A percentile compares a stretch with the other conserved stretches of the same genome.
These are phyloP conservation scores for Cyphellophora attinorum DNA, from an alignment of 2,329 filamentous ascomycete species.

Conservation along the genomic window DNA sequence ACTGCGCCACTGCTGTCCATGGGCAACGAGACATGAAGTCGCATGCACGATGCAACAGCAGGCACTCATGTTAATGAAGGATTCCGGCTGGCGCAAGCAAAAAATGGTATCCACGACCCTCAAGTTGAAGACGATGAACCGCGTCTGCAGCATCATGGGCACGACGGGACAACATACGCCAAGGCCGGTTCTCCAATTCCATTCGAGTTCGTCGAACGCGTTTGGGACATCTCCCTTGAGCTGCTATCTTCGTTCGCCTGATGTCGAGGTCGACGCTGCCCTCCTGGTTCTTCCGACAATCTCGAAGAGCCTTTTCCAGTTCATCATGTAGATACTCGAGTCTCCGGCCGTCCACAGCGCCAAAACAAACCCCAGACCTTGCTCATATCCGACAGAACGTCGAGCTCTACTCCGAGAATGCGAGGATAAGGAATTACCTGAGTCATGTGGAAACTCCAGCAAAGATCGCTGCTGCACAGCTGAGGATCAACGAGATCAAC, in stretches of 20 bases:
- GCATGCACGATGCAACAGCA: too few relatives aligned
- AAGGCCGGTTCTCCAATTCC: too few relatives aligned
- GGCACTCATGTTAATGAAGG: too few relatives aligned
- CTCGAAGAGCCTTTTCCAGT: slow-evolving; percentile 10
- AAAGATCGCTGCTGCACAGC: slow-evolving; percentile 34
- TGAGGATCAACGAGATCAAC: slow-evolving; percentile 29
- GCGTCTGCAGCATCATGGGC: too few relatives aligned
- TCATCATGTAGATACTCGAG: slow-evolving; percentile 3
- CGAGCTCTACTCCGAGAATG: slow-evolving; percentile 72
- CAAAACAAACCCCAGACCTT: slow-evolving; percentile 70
- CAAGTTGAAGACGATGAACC: too few relatives aligned
- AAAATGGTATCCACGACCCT: too few relatives aligned
- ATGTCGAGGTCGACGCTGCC: slow-evolving; percentile 7
- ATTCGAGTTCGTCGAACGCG: too few relatives aligned
- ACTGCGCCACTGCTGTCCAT: too few relatives aligned
- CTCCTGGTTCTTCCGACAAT: slow-evolving; percentile 11
- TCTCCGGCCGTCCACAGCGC: slow-evolving; percentile 58
- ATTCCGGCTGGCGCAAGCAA: too few relatives aligned
- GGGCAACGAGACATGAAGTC: too few relatives aligned
- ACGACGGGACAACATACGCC: too few relatives aligned
- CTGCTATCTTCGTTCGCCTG: background rate
- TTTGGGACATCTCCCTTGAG: too few relatives aligned
- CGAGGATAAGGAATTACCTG: slow-evolving; percentile 73
- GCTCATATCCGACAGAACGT: slow-evolving; percentile 84
- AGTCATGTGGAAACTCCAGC: slow-evolving; percentile 42